These are phyloP conservation scores for Pontederia paniculata DNA, from an alignment of 176 grass and related monocot species.

Conservation along the genomic window DNA sequence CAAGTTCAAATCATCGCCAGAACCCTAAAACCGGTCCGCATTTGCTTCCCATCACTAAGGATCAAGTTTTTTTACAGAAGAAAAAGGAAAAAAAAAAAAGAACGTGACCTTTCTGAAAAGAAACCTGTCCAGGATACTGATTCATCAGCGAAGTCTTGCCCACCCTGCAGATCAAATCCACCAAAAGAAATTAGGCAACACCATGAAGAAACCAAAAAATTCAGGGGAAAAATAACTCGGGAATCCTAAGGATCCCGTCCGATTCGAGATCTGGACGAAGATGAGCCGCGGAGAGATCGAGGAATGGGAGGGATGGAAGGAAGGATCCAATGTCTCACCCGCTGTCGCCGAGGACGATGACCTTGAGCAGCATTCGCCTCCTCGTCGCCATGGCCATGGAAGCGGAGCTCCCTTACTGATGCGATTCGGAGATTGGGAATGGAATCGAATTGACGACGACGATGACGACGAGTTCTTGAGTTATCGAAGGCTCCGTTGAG, in stretches of 20 bases:
- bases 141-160: slow-evolving; percentile 99
- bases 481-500: no score
- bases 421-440: neutral
- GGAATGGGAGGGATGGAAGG: slow-evolving; percentile 1
- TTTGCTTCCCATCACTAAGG: no score
- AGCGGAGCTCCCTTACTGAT: neutral
- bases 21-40: no score
- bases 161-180: slow-evolving; percentile 39
- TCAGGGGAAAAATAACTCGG: neutral
- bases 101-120: neutral
- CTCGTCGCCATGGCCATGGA: slow-evolving; percentile 27
- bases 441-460: neutral
- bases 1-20: no score
- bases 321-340: slow-evolving; percentile 19
- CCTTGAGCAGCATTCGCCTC: slow-evolving; percentile 45
- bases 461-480: no score
- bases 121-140: slow-evolving; percentile 57
- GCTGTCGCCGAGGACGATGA: slow-evolving; percentile 48
- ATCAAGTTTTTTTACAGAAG: no score
- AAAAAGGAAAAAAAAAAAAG: slow-evolving; percentile 8
- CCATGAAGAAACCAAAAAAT: neutral
- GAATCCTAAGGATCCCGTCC: neutral
- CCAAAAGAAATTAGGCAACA: slow-evolving; percentile 1
- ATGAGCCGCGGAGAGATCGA: neutral
- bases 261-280: neutral